Conservation (phyloP, 768 basidiomycete genomes). For the Pisolithus sp. region DNA sequence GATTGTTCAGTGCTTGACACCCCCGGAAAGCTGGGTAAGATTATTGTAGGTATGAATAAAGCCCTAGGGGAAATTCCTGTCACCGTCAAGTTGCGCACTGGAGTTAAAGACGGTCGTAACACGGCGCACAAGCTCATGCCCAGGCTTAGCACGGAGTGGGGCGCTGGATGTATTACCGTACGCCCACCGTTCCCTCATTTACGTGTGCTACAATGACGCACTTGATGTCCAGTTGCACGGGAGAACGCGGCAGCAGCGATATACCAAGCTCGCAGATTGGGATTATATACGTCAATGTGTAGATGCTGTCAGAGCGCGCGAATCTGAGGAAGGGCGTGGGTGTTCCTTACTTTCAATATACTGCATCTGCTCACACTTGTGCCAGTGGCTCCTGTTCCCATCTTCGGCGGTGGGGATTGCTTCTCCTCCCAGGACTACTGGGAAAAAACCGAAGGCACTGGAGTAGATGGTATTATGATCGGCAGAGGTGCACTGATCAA, state of each 20-base stretch:
- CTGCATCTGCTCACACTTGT: background rate
- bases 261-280: constrained; percentile 92
- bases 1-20: constrained; percentile 66
- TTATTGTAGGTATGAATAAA: constrained; percentile 84
- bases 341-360: constrained; percentile 7
- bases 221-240: constrained; percentile 72
- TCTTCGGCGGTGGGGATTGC: constrained; percentile 95
- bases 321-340: constrained; percentile 68
- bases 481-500: constrained; percentile 94
- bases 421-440: constrained; percentile 86
- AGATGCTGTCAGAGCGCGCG: constrained; percentile 63
- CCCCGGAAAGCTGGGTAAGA: constrained; percentile 76
- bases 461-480: constrained; percentile 94
- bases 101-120: constrained; percentile 84
- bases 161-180: constrained; percentile 40
- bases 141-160: constrained; percentile 52
- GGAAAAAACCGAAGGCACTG: constrained; percentile 64
- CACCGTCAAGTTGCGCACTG: constrained; percentile 87
- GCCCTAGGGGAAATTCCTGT: constrained; percentile 89
- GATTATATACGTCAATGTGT: constrained; percentile 87
- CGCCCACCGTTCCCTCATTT: constrained; percentile 3
- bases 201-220: constrained; percentile 1
- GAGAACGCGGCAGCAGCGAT: constrained; percentile 90
- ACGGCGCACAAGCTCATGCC: constrained; percentile 89
- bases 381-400: constrained; percentile 77